These are phyloP conservation scores for Stellera chamaejasme DNA, from an alignment of 345 rosid genomes.

Conservation along the genomic window DNA sequence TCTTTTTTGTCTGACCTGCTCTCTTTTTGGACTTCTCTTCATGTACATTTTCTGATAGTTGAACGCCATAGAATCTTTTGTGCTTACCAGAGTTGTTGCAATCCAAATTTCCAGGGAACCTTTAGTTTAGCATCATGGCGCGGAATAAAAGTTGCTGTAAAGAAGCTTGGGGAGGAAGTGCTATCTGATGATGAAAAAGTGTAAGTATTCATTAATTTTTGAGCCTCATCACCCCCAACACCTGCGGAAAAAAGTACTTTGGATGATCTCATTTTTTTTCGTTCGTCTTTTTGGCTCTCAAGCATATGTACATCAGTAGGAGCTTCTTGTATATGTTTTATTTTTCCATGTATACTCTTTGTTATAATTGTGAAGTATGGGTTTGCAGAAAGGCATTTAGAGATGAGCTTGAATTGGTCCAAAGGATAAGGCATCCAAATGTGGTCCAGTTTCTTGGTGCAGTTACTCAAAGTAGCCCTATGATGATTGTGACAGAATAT, in stretches of 20 bases:
- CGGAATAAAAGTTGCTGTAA: constrained; percentile 92
- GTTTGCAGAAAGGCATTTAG: constrained; percentile 59
- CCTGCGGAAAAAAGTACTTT: too few species aligned
- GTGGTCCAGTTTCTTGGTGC: constrained; percentile 97
- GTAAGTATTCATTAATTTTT: constrained; percentile 31
- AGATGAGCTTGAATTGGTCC: constrained; percentile 91
- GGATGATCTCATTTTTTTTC: background rate
- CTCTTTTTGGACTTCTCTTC: too few species aligned
- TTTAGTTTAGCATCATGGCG: constrained; percentile 77
- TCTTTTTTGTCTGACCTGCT: background rate
- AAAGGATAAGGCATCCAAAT: constrained; percentile 91
- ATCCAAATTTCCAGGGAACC: constrained; percentile 55
- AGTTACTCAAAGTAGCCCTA: constrained; percentile 89
- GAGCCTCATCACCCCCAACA: too few species aligned
- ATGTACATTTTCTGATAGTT: too few species aligned
- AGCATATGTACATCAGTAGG: background rate
- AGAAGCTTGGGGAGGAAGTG: constrained; percentile 73
- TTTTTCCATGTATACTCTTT: constrained; percentile 1
- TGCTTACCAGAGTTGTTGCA: background rate
- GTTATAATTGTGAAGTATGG: constrained; percentile 3
- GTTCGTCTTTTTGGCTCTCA: background rate
- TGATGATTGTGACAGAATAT: constrained; percentile 98
- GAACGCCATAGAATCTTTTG: too few species aligned
- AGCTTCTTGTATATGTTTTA: background rate
- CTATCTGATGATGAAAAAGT: constrained; percentile 70